phyloP scores from a whole-genome alignment of 2,329 filamentous ascomycete genomes.

The Diplodia sapinea region DNA sequence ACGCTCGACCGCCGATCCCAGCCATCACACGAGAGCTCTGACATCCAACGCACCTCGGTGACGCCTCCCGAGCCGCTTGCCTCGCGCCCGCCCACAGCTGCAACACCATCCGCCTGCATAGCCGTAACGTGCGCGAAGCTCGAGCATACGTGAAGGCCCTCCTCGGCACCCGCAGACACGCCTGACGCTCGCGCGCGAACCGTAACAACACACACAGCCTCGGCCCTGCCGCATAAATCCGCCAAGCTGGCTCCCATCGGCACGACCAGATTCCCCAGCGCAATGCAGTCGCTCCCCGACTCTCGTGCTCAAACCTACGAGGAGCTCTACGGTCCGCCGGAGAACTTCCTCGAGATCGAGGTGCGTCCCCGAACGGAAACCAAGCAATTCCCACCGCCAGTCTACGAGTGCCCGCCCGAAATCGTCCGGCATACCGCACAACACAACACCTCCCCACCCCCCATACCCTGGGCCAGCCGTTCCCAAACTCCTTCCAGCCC shows the following conservation, averaged over 20 bases:
- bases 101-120: conserved; percentile 11
- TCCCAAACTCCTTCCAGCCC: neutral
- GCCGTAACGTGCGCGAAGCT: conserved; percentile 1
- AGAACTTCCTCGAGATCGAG: conserved; percentile 99
- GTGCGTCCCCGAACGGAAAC: conserved; percentile 54
- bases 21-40: conserved; percentile 27
- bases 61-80: conserved; percentile 12
- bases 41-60: conserved; percentile 20
- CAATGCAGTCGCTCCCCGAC: conserved; percentile 68
- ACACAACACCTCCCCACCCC: conserved; percentile 9
- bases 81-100: conserved; percentile 10
- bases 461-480: neutral
- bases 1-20: conserved; percentile 26
- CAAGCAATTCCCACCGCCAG: conserved; percentile 2
- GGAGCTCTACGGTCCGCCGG: conserved; percentile 97
- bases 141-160: neutral
- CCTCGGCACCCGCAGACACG: neutral
- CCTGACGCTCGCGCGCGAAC: neutral
- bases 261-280: conserved; percentile 8
- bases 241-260: conserved; percentile 25
- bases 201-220: neutral
- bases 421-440: conserved; percentile 5
- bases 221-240: neutral
- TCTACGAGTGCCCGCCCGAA: neutral
- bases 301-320: conserved; percentile 93